These are phyloP conservation scores for Aspergillus sp. DNA, from an alignment of 2,329 filamentous ascomycete genomes.

Conservation along the genomic window DNA sequence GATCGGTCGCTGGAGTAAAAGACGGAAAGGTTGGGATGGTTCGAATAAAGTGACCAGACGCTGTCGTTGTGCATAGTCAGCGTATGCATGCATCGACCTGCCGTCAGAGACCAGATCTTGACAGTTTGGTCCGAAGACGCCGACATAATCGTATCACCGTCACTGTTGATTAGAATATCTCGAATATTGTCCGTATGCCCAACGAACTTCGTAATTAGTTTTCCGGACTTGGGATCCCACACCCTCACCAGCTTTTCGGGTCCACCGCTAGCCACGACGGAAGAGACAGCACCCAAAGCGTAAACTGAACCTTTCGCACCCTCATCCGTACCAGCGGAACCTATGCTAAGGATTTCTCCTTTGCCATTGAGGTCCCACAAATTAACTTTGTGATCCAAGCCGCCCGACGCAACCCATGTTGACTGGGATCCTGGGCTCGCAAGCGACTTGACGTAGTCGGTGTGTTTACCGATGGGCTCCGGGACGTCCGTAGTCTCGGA, in stretches of 20 bases:
- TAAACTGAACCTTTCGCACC: slow-evolving; percentile 93
- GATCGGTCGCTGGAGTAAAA: slow-evolving; percentile 96
- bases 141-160: slow-evolving; percentile 88
- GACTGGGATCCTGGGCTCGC: slow-evolving; percentile 70
- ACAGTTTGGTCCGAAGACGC: slow-evolving; percentile 95
- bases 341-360: slow-evolving; percentile 83
- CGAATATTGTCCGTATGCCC: slow-evolving; percentile 95
- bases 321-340: slow-evolving; percentile 72
- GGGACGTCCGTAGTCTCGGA: slow-evolving; percentile 63
- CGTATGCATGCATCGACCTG: slow-evolving; percentile 94
- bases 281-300: slow-evolving; percentile 76
- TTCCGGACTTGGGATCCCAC: slow-evolving; percentile 86
- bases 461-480: slow-evolving; percentile 83
- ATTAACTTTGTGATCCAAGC: slow-evolving; percentile 86
- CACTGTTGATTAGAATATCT: slow-evolving; percentile 83
- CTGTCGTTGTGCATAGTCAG: slow-evolving; percentile 99
- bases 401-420: slow-evolving; percentile 91
- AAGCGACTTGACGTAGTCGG: slow-evolving; percentile 94
- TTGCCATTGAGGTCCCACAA: slow-evolving; percentile 90
- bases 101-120: slow-evolving; percentile 96
- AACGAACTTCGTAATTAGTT: slow-evolving; percentile 92
- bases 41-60: slow-evolving; percentile 92
- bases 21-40: slow-evolving; percentile 77
- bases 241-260: slow-evolving; percentile 90
- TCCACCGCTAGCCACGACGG: slow-evolving; percentile 84